phyloP scores from a whole-genome alignment of 805 yeast genomes.

The Kuraishia ogatae region DNA sequence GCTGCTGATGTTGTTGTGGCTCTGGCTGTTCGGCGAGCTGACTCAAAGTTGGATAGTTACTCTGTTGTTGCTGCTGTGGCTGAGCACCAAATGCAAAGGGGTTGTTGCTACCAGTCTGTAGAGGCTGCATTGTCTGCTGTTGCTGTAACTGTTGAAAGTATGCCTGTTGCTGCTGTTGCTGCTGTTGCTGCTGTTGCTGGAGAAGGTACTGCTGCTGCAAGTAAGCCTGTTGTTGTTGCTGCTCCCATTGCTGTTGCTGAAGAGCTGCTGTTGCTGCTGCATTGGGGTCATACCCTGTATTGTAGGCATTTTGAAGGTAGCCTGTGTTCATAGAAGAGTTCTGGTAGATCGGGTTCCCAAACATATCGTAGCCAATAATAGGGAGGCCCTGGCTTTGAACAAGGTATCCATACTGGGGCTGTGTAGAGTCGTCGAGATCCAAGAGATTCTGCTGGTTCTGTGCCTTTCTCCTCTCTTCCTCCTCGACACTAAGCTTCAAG shows the following conservation, averaged over 20 bases:
- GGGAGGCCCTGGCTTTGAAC: constrained; percentile 16
- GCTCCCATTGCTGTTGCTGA: constrained; percentile 9
- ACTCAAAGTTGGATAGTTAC: constrained; percentile 3
- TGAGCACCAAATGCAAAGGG: constrained; percentile 23
- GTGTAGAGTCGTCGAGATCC: constrained; percentile 39
- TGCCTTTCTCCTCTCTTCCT: constrained; percentile 54
- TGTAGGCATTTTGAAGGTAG: constrained; percentile 36
- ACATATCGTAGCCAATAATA: constrained; percentile 43
- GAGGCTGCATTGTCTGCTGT: constrained; percentile 24
- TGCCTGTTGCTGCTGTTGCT: constrained; percentile 15
- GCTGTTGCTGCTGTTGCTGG: constrained; percentile 14
- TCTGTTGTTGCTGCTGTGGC: constrained; percentile 24
- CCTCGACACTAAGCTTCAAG: constrained; percentile 63
- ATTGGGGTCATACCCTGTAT: constrained; percentile 12
- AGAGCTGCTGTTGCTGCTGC: constrained; percentile 14
- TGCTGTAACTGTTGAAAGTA: constrained; percentile 13
- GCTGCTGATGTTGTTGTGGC: constrained; percentile 18
- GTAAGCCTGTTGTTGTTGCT: constrained; percentile 13
- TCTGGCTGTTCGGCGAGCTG: constrained; percentile 15
- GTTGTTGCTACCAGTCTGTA: constrained; percentile 29
- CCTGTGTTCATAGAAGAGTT: constrained; percentile 48
- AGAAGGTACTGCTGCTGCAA: constrained; percentile 12
- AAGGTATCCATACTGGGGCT: constrained; percentile 26
- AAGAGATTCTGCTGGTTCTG: constrained; percentile 38
- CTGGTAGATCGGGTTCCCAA: constrained; percentile 56